Evolutionary conservation across 1,284 basidiomycete species (phyloP).

Genomic region (Apiotrichum montevideense): DNA sequence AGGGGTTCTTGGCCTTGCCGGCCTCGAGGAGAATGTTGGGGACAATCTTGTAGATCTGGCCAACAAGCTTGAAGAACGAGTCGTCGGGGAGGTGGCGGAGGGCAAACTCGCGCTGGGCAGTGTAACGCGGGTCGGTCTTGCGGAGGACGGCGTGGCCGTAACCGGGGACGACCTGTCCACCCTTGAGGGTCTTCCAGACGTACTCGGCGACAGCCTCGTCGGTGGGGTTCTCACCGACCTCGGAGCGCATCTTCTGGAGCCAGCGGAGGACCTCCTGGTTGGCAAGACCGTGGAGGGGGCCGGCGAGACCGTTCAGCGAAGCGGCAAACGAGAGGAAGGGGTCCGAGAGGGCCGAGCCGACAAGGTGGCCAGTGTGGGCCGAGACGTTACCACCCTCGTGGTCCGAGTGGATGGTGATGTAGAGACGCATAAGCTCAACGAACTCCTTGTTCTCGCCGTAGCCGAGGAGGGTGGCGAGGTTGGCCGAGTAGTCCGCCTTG

Average conservation of each 20-base stretch:
- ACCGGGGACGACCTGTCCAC: constrained; percentile 86
- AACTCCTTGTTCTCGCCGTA: constrained; percentile 85
- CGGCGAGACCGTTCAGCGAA: constrained; percentile 91
- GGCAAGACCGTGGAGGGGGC: constrained; percentile 86
- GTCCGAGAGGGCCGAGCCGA: constrained; percentile 95
- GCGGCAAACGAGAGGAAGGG: constrained; percentile 94
- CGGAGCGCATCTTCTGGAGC: constrained; percentile 80
- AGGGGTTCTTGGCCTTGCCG: constrained; percentile 79
- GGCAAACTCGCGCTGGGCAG: constrained; percentile 89
- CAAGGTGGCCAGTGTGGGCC: constrained; percentile 91
- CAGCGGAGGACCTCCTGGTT: constrained; percentile 91
- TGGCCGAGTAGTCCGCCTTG: constrained; percentile 86
- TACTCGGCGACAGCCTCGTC: constrained; percentile 86
- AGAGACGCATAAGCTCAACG: constrained; percentile 90
- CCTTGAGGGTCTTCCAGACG: constrained; percentile 86
- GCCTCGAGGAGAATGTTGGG: constrained; percentile 89
- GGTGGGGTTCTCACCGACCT: constrained; percentile 72
- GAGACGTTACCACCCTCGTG: constrained; percentile 99
- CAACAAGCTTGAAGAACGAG: constrained; percentile 87
- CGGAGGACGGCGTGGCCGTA: constrained; percentile 95
- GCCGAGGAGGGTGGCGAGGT: constrained; percentile 85
- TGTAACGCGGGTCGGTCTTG: constrained; percentile 97
- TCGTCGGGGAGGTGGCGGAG: constrained; percentile 80
- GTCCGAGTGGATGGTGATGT: constrained; percentile 97
- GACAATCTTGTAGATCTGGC: constrained; percentile 86